Conservation (phyloP, 164 flowering plant species). For the Berberis vulgaris region DNA sequence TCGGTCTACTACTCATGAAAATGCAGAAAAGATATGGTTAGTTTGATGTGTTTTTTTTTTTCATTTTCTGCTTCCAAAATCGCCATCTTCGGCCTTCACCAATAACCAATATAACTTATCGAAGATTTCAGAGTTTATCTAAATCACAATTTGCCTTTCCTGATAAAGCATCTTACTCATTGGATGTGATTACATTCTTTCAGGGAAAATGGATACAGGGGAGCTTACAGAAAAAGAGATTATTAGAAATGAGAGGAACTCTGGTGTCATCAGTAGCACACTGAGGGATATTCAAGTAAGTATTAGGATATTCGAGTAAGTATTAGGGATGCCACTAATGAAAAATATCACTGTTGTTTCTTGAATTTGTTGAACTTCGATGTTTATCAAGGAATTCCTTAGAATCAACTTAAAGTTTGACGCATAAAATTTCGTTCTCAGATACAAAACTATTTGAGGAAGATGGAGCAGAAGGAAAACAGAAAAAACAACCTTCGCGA, state of each 20-base stretch:
- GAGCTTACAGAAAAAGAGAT: slow-evolving; percentile 89
- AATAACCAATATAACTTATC: background rate
- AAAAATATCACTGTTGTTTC: background rate
- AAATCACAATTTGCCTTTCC: background rate
- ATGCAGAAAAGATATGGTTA: slow-evolving; percentile 88
- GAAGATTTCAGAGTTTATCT: background rate
- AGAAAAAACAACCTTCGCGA: slow-evolving; percentile 72
- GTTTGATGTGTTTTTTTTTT: slow-evolving; percentile 2
- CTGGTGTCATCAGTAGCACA: slow-evolving; percentile 72
- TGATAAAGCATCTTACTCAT: background rate
- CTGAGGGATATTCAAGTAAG: slow-evolving; percentile 94
- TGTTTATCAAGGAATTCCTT: background rate
- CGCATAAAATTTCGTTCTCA: slow-evolving; percentile 19
- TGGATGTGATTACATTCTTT: background rate
- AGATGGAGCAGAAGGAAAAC: slow-evolving; percentile 62
- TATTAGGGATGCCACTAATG: background rate
- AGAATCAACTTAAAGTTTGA: slow-evolving; percentile 1
- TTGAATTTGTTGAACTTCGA: background rate
- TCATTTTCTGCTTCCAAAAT: background rate
- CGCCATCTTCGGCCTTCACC: background rate
- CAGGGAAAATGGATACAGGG: slow-evolving; percentile 60
- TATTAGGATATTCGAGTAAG: background rate
- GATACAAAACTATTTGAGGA: slow-evolving; percentile 72
- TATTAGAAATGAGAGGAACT: slow-evolving; percentile 83
- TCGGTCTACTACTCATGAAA: slow-evolving; percentile 88